Base-by-base conservation (phyloP, 2,329 filamentous ascomycete species). In the Diplodia seriata region DNA sequence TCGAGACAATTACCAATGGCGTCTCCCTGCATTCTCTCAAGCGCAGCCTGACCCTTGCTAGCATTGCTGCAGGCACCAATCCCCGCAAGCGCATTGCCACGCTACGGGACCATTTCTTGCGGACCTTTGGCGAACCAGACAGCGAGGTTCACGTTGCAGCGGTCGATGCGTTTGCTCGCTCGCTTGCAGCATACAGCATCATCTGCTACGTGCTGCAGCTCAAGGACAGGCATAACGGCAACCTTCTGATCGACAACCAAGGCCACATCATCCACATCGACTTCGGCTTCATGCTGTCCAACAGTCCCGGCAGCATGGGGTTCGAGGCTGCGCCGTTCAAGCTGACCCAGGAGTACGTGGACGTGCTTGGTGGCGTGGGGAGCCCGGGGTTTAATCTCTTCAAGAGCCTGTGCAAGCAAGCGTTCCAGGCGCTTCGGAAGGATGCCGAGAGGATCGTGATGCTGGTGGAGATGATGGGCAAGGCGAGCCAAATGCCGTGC, bases 281-380 rank as follows among this genome's bases (percentile, higher is more conserved):
- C 78, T 95, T 95, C 78, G 92, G 92, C 67, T 95, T 95, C 77
- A 94, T 95, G 91, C 83, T 95, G 40, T 94, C 91, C 56, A 95
- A 95, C 78, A 93, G 91, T 1, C 92, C 92, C 0, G 92, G 92
- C 0, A 91, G 89, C 9, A 91, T 95, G 75, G 91, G 91, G 2
- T 95, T 95, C 73, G 92, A 95, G 80, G 92, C 92, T 15, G 92
- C 92, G 4, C 92, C 92, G 0, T 95, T 95, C 80, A 95, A 95
- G 81, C 83, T 95, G 31, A 94, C 92, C 1, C 88, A 93, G 71
- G 92, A 95, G 75, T 95, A 95, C 75, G 89, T 95, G 49, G 92
- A 95, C 72, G 90, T 95, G 8, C 82, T 95, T 36, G 92, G 92
- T 20, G 92, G 92, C 1, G 78, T 91, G 6, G 87, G 87, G 4